phyloP scores from a whole-genome alignment of 768 basidiomycete genomes.

The Sporobolomyces roseus region DNA sequence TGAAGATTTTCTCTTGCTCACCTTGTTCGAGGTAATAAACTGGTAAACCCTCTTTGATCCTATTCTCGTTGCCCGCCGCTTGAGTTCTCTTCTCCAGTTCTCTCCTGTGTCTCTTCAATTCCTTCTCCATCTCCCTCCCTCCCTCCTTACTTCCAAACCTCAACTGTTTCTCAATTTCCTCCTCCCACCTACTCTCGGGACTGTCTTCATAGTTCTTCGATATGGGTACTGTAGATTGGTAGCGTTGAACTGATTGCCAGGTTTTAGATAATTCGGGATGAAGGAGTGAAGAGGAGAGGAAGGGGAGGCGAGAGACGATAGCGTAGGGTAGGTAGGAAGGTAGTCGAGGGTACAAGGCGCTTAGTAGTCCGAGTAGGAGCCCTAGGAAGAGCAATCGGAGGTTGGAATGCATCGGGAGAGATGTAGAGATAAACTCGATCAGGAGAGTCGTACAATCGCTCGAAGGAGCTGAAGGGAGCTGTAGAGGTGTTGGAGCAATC shows the following conservation, averaged over 20 bases:
- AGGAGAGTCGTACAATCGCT: no score
- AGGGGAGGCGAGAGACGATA: constrained; percentile 20
- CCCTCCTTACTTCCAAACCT: constrained; percentile 36
- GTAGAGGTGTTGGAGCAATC: no score
- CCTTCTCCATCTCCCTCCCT: constrained; percentile 34
- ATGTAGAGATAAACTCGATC: neutral
- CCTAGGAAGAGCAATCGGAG: constrained; percentile 21
- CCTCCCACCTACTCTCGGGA: constrained; percentile 23
- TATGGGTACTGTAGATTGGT: constrained; percentile 5
- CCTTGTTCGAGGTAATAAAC: constrained; percentile 37
- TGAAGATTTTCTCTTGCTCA: constrained; percentile 4
- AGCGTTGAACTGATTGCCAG: constrained; percentile 28
- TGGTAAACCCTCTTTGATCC: constrained; percentile 9
- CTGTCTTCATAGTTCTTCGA: constrained; percentile 9
- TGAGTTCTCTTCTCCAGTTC: constrained; percentile 34
- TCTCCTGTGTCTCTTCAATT: constrained; percentile 22
- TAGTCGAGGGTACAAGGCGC: constrained; percentile 23
- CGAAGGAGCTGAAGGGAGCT: no score
- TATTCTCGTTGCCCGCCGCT: constrained; percentile 27
- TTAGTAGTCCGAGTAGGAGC: constrained; percentile 17
- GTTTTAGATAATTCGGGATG: constrained; percentile 4
- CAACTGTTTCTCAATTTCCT: constrained; percentile 28
- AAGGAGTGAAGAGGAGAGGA: constrained; percentile 10
- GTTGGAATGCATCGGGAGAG: constrained; percentile 16
- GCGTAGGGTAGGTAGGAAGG: constrained; percentile 1